Base-by-base conservation (phyloP, 106 monocot species). In the Allium fistulosum region DNA sequence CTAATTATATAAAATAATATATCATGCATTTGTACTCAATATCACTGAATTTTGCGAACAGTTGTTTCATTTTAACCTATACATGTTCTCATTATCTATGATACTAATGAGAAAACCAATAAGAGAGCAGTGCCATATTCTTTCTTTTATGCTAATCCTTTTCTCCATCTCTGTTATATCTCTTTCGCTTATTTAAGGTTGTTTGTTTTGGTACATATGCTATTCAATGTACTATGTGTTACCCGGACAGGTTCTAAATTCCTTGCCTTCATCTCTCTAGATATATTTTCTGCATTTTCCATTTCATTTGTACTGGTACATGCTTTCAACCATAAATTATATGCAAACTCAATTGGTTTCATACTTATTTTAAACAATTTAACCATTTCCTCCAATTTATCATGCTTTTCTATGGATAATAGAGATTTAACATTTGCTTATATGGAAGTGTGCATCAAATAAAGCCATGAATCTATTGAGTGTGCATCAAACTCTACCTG, bases 391-490 rank as follows among this genome's bases (percentile, higher is more conserved):
- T 79, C 78, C 15, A 91, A 57, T 59, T 86, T 88, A 13, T 91
- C 76, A 0, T 77, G 64, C 57, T 82, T 59, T 2, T 75, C 88
- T 7, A 55, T 85, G 2, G 79, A 71, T 26, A 86, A 46, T 88
- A 86, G 58, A 97, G 80, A 17, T 76, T 61, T 17, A 97, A 17
- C 91, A 97, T 97, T 64, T 92, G 88, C 68, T 97, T 92, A 50
- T 81, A 97, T 11, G 96, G 88, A 62, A 97, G 68, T 49, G 80
- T 61, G 60, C 86, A 88, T 7, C 45, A 84, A 9, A 92, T 56
- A n/a, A 84, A 72, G 55, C 80, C 86, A 26, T 80, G 75, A 14
- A 46, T 37, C 47, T n/a, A n/a, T n/a, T n/a, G n/a, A n/a, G n/a
- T n/a, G n/a, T n/a, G n/a, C n/a, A n/a, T n/a, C n/a, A n/a, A n/a